Evolutionary conservation across 2,329 filamentous ascomycete genomes (phyloP), one percentile per base, ranked within the genome.

Genomic region (Penicillium sp.): DNA sequence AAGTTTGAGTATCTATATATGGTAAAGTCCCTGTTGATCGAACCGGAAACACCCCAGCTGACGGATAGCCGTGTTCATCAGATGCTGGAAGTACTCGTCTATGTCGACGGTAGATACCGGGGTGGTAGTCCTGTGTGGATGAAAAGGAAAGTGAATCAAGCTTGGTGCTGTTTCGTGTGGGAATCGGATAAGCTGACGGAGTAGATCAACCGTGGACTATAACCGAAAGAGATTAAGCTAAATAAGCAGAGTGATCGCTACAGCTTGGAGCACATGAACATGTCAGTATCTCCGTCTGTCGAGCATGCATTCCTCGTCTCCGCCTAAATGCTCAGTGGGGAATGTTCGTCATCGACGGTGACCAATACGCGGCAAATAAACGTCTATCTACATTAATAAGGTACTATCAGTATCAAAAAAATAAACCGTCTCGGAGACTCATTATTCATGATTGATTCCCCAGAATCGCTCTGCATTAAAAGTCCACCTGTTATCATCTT

Each of bases 401-500:
- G 33, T 35, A 15, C 32, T 15, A 37, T 37, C 33, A 20, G 20
- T 1, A 23, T 23, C 20, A 23, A 37, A 18, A 20, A 20, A 20
- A 18, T 4, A n/a, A 18, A 8, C 9, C 4, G 8, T 29, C 28
- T 29, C 10, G 28, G 28, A 28, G 27, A 20, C 33, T 37, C 33
- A 12, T 37, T 20, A 20, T 33, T 33, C n/a, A 12, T 12, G 15
- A 13, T 37, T 18, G 44, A 87, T 81, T 28, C 88, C 89, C 87
- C 88, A 93, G 70, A 78, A 89, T 66, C 83, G 80, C 73, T 95
- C 89, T 2, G 87, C 81, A 50, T 81, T 79, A 68, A 85, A 88
- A 1, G 86, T 86, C 20, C 69, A 75, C 2, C 74, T 66, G 46
- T 73, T 78, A 57, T 87, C 79, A 35, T 73, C 66, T 77, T 95